A percentile compares a stretch with the other conserved stretches of the same genome.
Conservation (phyloP, 1,284 basidiomycete species). For the Cutaneotrichosporon sp. region DNA sequence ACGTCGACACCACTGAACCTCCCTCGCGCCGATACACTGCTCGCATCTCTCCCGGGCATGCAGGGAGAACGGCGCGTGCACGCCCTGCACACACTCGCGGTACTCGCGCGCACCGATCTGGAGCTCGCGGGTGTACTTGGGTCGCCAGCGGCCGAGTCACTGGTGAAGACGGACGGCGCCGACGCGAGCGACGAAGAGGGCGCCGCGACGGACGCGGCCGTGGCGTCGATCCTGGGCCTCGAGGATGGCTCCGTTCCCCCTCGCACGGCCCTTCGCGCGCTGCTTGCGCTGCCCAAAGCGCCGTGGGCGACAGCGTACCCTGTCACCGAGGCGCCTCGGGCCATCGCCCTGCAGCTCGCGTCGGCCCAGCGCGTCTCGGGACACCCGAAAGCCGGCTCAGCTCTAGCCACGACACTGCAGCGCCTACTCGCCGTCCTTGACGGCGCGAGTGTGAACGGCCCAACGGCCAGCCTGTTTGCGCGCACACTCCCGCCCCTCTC, state of each 20-base stretch:
- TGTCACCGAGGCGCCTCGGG: not conserved
- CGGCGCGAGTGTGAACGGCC: not conserved
- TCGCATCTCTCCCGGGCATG: not conserved
- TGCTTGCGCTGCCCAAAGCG: not conserved
- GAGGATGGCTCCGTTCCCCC: not conserved
- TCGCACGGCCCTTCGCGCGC: not conserved
- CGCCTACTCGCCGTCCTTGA: not conserved
- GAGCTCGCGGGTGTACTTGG: not conserved
- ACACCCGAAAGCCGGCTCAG: constrained; percentile 6
- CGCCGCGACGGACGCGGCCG: not conserved
- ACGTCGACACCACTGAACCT: constrained; percentile 1
- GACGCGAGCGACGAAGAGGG: not conserved
- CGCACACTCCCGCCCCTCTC: constrained; percentile 9
- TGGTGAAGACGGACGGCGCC: not conserved
- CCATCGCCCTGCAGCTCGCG: constrained; percentile 2
- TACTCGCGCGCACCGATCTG: not conserved
- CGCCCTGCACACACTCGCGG: not conserved
- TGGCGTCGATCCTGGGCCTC: constrained; percentile 8
- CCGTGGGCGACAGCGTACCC: constrained; percentile 5
- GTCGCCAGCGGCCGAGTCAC: not conserved
- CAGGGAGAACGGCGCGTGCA: not conserved
- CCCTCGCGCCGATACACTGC: not conserved
- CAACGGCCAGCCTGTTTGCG: not conserved
- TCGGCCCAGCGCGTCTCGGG: not conserved
- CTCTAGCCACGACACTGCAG: not conserved